These are phyloP conservation scores for Corymbia citriodora DNA, from an alignment of 441 rosid genomes.

Conservation along the genomic window DNA sequence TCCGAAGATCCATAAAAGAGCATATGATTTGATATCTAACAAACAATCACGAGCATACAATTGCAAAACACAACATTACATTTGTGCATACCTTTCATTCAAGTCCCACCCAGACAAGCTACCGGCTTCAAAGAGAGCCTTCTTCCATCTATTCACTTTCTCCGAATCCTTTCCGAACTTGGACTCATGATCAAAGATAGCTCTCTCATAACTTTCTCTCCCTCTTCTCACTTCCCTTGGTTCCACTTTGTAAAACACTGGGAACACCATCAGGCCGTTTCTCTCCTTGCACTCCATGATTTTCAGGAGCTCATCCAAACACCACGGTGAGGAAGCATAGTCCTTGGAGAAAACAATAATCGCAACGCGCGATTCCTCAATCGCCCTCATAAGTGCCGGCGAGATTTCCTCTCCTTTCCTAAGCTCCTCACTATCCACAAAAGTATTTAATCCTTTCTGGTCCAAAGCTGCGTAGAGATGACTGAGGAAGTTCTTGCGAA, in stretches of 20 bases:
- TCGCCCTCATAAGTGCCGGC: fast-evolving
- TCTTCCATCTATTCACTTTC: neutral
- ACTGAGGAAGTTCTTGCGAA: neutral
- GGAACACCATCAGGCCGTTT: fast-evolving
- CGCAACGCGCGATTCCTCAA: fast-evolving
- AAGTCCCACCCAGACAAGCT: neutral
- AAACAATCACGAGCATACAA: neutral
- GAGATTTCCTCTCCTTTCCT: neutral
- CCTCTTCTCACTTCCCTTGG: fast-evolving
- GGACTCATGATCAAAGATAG: fast-evolving
- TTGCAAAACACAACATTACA: fast-evolving
- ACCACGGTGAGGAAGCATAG: fast-evolving
- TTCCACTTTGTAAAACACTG: too few species aligned
- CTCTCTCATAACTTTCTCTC: too few species aligned
- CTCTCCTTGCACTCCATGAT: neutral
- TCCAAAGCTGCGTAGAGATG: neutral
- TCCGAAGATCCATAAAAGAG: too few species aligned
- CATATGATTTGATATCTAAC: neutral
- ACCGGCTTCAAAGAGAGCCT: fast-evolving
- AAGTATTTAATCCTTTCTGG: neutral
- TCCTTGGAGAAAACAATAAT: neutral
- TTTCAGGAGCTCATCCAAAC: fast-evolving
- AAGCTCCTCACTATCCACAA: neutral
- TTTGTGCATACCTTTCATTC: neutral
- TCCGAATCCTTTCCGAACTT: fast-evolving